These are phyloP conservation scores for Aegilops longissima DNA, from an alignment of 176 grass and related monocot species.

Conservation along the genomic window DNA sequence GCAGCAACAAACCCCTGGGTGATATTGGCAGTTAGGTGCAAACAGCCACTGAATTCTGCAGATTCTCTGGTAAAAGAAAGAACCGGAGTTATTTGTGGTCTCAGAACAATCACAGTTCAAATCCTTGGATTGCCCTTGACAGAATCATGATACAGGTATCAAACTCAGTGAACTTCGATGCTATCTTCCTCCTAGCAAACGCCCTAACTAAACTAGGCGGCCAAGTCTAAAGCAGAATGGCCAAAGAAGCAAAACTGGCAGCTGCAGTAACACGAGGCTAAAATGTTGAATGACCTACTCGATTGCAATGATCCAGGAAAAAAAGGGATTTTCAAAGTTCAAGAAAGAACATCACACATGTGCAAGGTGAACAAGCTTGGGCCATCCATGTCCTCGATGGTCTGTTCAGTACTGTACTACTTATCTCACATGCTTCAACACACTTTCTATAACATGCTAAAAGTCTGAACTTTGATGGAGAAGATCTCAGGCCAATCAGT, in stretches of 20 bases:
- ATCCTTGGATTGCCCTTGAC: background rate
- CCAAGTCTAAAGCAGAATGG: background rate
- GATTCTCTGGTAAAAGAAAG: background rate
- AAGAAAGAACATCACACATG: background rate
- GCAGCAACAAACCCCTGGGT: background rate
- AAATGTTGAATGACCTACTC: background rate
- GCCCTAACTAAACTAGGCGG: background rate
- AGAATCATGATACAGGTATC: background rate
- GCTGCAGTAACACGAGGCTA: background rate
- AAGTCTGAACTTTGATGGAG: no score
- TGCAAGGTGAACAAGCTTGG: background rate
- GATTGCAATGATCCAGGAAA: background rate
- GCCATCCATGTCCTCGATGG: background rate
- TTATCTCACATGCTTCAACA: background rate
- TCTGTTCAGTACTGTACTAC: background rate
- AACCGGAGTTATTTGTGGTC: background rate
- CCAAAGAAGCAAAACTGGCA: background rate
- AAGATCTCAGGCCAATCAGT: background rate
- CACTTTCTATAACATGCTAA: background rate
- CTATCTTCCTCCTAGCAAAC: background rate
- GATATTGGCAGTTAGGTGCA: background rate
- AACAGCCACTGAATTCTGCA: background rate
- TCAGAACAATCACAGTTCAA: background rate
- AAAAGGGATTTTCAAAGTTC: background rate
- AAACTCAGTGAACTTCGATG: background rate